These are phyloP conservation scores for Carex arenaria DNA, from an alignment of 202 grass and related monocot species.

Conservation along the genomic window DNA sequence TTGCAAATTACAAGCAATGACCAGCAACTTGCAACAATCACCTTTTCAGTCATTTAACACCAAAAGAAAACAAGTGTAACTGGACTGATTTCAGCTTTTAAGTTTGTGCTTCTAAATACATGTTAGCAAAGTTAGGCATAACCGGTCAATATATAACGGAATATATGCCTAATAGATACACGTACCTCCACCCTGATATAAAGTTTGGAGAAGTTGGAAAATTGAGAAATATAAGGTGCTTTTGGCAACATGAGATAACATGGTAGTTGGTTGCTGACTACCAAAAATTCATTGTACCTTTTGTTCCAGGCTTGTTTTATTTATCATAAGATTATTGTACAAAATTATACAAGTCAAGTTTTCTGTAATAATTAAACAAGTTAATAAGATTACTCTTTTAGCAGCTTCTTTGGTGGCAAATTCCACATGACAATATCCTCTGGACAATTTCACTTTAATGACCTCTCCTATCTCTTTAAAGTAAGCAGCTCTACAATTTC, in stretches of 20 bases:
- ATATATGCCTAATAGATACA: background rate
- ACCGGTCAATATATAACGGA: background rate
- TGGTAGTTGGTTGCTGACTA: background rate
- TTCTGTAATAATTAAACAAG: background rate
- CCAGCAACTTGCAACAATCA: background rate
- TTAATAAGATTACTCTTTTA: slow-evolving; percentile 33
- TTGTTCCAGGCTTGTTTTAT: background rate
- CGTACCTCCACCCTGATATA: background rate
- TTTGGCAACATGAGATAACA: background rate
- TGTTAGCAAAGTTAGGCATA: background rate
- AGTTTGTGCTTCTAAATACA: background rate
- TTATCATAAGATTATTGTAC: background rate
- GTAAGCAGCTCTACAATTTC: slow-evolving; percentile 41
- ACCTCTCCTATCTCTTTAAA: slow-evolving; percentile 52
- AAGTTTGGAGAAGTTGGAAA: background rate
- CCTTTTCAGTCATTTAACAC: background rate
- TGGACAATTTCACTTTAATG: slow-evolving; percentile 44
- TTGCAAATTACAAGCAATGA: background rate
- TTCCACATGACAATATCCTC: slow-evolving; percentile 61
- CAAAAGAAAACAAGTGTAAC: background rate
- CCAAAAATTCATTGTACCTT: background rate
- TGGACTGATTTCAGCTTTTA: background rate
- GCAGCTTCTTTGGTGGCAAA: slow-evolving; percentile 51
- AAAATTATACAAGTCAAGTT: background rate
- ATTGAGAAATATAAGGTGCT: background rate